phyloP scores from a whole-genome alignment of 495 filamentous ascomycete genomes.

The Penicillium herquei region DNA sequence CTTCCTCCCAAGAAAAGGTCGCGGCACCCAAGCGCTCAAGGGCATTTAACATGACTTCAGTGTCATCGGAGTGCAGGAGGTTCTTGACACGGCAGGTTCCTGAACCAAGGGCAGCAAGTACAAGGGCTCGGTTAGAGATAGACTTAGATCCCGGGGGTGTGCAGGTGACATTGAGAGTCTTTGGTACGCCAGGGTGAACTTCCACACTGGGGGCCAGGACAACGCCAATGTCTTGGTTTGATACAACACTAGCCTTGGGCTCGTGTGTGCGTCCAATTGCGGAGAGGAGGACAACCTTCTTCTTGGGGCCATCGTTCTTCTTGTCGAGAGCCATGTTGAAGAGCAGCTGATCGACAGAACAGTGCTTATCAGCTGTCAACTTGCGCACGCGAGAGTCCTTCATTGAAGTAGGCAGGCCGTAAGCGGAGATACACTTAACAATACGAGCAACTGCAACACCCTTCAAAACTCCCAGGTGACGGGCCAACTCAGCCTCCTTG shows the following conservation, averaged over 20 bases:
- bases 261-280: slow-evolving; percentile 87
- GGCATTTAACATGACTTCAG: slow-evolving; percentile 93
- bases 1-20: slow-evolving; percentile 91
- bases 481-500: slow-evolving; percentile 90
- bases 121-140: slow-evolving; percentile 91
- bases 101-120: slow-evolving; percentile 86
- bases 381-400: slow-evolving; percentile 81
- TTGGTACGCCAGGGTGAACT: slow-evolving; percentile 66
- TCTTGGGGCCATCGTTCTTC: slow-evolving; percentile 94
- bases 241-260: slow-evolving; percentile 79
- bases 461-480: slow-evolving; percentile 83
- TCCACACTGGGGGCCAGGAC: slow-evolving; percentile 79
- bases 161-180: slow-evolving; percentile 65
- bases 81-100: slow-evolving; percentile 88
- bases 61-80: slow-evolving; percentile 93
- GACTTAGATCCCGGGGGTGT: slow-evolving; percentile 96
- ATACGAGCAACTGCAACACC: slow-evolving; percentile 86
- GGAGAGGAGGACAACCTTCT: slow-evolving; percentile 94
- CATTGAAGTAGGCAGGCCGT: slow-evolving; percentile 83
- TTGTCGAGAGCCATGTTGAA: slow-evolving; percentile 97
- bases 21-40: slow-evolving; percentile 80
- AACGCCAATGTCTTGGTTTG: slow-evolving; percentile 80
- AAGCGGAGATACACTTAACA: slow-evolving; percentile 89
- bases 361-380: slow-evolving; percentile 82
- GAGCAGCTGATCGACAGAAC: slow-evolving; percentile 84